These are phyloP conservation scores for Brassica cretica DNA, from an alignment of 345 rosid species.

Conservation along the genomic window DNA sequence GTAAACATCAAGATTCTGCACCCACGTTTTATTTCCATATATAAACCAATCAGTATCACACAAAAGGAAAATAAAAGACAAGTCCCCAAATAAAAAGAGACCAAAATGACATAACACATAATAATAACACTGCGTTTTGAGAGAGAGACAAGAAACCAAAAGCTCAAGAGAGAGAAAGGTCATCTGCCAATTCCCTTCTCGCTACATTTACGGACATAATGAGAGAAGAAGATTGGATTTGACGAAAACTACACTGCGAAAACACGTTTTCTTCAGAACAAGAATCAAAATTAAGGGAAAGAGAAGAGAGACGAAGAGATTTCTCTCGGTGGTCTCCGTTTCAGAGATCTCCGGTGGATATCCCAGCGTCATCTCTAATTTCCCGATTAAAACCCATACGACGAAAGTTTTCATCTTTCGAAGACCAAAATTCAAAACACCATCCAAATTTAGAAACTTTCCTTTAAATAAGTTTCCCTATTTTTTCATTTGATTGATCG, in stretches of 20 bases:
- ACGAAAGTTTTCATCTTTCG: background rate
- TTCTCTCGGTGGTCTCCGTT: background rate
- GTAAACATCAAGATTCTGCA: background rate
- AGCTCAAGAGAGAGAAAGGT: conserved; percentile 7
- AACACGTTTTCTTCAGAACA: conserved; percentile 12
- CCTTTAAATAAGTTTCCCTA: background rate
- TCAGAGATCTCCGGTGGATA: background rate
- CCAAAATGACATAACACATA: conserved; percentile 2
- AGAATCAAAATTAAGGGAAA: background rate
- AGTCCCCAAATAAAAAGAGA: background rate
- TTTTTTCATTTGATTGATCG: conserved; percentile 21
- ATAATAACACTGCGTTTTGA: background rate
- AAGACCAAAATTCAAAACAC: background rate
- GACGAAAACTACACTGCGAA: conserved; percentile 34
- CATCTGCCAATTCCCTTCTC: conserved; percentile 1
- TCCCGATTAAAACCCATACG: background rate
- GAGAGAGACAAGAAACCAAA: conserved; percentile 16
- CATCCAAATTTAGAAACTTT: background rate
- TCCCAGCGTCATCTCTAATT: background rate
- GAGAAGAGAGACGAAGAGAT: background rate
- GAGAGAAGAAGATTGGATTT: background rate
- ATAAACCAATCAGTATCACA: background rate
- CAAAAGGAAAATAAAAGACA: background rate
- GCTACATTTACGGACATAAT: conserved; percentile 22
- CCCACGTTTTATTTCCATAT: background rate